Evolutionary conservation across 345 rosid genomes (phyloP), one percentile per base, ranked within the genome.

Genomic region (Populus alba): DNA sequence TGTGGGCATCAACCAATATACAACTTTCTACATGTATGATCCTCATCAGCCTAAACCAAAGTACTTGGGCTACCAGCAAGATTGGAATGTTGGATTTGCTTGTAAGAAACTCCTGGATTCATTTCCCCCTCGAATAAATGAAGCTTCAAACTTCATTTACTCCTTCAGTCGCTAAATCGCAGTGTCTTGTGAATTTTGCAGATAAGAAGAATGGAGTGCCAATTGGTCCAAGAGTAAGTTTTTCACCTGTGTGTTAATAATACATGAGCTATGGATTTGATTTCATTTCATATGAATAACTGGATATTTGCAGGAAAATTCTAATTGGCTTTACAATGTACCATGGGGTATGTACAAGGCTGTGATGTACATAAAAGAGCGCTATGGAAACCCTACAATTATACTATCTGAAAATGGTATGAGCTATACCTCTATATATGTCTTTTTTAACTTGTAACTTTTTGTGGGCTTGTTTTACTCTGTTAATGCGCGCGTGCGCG

Each of bases 261-360:
- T 51, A 25, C 29, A 18, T 37, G 39, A 55, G 13, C 25, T 23
- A 59, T 15, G 7, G n/a, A 12, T 70, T 68, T 55, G 22, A 17
- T 66, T 77, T 25, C 16, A 51, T 35, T n/a, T 47, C 23, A 18
- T 8, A 5, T 22, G 66, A 22, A 55, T 25, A 0, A 62, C 45
- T 67, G 51, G 68, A 88, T 27, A 18, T n/a, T 66, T 79, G 57
- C 89, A 96, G 97, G 99, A 91, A 29, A 25, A 96, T 75, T 96
- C 98, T 15, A 69, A 82, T 59, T 96, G 98, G 98, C 90, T 96
- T 62, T 96, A 96, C 80, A 86, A 90, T 75, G 99, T 96, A 41
- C 99, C 99, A 53, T 94, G 99, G 97, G 98, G 99, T 3, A 76
- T 96, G 89, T 94, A 92, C 88, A 96, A 96, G 87, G 84, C 95